Base-by-base conservation (phyloP, 176 grass and related monocot species). In the Carex myosuroides region DNA sequence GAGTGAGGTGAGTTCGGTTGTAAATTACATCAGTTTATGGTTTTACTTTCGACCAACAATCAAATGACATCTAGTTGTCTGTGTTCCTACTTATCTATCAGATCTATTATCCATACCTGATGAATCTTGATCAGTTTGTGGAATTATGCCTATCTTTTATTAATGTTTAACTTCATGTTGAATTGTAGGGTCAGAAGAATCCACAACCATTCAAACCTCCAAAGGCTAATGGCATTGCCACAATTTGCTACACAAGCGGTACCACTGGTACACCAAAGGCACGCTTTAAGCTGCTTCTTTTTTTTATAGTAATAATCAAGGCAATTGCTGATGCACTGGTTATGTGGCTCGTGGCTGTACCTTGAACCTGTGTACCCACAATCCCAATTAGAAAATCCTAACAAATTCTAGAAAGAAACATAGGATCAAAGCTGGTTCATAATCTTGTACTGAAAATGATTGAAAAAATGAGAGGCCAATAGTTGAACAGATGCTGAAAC, bases 221-320 rank as follows among this genome's bases (percentile, higher is more conserved):
- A 65, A 98, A 91, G 87, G 89, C 96, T 89, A 71, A 93, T 86
- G 91, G 95, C 83, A 48, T 93, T 75, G 96, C 93, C 11, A 99
- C 96, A 53, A 92, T 99, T 44, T 99, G 96, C 87, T 99, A 99
- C 70, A 99, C 96, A 1, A 99, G 96, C 83, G 96, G 96, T 26
- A 99, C 96, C 64, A 99, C 93, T 60, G 93, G 96, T 56, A 99
- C 91, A 58, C 93, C 93, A 59, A 99, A 99, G 93, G 93, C 89
- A 86, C 46, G 8, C 46, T 50, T 50, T 50, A 50, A 50, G 2
- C 46, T 50, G n/a, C 2, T 60, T 60, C 9, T 21, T 60, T 32
- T 32, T 14, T 60, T 60, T 54, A 10, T 22, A 22, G 7, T 62
- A 62, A 62, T 62, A 62, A 24, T 62, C 60, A 62, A 21, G 20